Conservation (phyloP, 768 basidiomycete genomes). For the Termitomyces sp. region DNA sequence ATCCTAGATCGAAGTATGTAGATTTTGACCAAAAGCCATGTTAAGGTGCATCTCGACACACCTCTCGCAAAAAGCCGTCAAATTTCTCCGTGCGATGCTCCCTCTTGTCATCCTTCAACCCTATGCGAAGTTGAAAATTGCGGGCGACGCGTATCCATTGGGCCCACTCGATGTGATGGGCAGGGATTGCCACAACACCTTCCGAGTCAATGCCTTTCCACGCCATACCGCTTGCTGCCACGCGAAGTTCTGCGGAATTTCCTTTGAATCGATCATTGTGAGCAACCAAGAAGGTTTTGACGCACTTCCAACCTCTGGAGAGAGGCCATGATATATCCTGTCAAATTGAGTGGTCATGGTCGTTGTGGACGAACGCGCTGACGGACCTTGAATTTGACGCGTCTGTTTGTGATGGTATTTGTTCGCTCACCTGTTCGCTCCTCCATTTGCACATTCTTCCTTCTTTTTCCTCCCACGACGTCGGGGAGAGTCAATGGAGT, state of each 20-base stretch:
- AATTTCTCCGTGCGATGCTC: slow-evolving; percentile 79
- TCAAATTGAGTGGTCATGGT: slow-evolving; percentile 82
- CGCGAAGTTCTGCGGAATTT: slow-evolving; percentile 64
- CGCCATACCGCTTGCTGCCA: slow-evolving; percentile 87
- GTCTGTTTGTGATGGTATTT: slow-evolving; percentile 17
- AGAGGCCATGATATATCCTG: slow-evolving; percentile 71
- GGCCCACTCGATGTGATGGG: slow-evolving; percentile 77
- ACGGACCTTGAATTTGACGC: slow-evolving; percentile 39
- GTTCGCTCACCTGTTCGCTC: slow-evolving; percentile 1
- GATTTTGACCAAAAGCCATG: not conserved
- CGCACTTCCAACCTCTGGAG: slow-evolving; percentile 78
- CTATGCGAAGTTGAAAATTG: slow-evolving; percentile 84
- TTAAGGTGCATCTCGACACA: slow-evolving; percentile 25
- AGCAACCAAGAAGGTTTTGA: slow-evolving; percentile 15
- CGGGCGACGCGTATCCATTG: slow-evolving; percentile 92
- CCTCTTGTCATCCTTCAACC: slow-evolving; percentile 42
- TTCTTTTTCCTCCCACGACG: slow-evolving; percentile 7
- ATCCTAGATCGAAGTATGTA: slow-evolving; percentile 48
- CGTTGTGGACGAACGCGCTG: slow-evolving; percentile 30
- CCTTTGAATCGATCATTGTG: slow-evolving; percentile 1
- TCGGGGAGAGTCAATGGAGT: slow-evolving; percentile 33
- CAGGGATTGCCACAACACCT: slow-evolving; percentile 55
- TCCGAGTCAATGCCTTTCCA: slow-evolving; percentile 83
- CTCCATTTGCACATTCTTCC: slow-evolving; percentile 1
- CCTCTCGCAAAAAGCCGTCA: slow-evolving; percentile 91